Conservation (phyloP, 1,284 basidiomycete species). For the Tranzscheliella williamsii region DNA sequence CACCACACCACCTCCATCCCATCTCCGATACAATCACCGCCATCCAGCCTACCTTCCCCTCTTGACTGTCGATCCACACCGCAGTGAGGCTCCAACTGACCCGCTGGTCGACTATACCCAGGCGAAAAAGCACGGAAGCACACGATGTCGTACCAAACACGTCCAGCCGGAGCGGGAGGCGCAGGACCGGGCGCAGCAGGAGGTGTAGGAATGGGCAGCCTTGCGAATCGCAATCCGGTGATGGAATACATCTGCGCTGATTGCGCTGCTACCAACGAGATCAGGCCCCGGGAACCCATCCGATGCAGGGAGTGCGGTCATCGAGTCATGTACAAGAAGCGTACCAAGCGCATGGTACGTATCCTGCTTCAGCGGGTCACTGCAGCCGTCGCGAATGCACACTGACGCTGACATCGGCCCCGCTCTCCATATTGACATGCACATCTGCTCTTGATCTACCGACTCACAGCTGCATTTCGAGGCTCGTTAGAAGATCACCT, state of each 20-base stretch:
- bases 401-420: too few relatives aligned
- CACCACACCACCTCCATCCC: too few relatives aligned
- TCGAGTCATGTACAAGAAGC: constrained; percentile 98
- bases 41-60: too few relatives aligned
- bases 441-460: too few relatives aligned
- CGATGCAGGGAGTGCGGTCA: constrained; percentile 96
- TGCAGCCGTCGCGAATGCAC: too few relatives aligned
- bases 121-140: background rate
- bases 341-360: constrained; percentile 87
- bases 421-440: too few relatives aligned
- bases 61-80: too few relatives aligned
- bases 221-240: constrained; percentile 38
- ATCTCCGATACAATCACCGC: too few relatives aligned
- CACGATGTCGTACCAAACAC: constrained; percentile 34
- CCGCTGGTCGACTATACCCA: too few relatives aligned
- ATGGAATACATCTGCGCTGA: constrained; percentile 87
- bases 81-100: too few relatives aligned
- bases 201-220: constrained; percentile 20
- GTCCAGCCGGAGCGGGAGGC: constrained; percentile 20
- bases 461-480: constrained; percentile 34
- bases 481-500: constrained; percentile 16
- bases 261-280: constrained; percentile 90
- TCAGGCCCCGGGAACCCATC: constrained; percentile 90
- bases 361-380: background rate
- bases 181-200: constrained; percentile 8